phyloP scores from a whole-genome alignment of 805 yeast genomes.

The Ogataea nakhonphanomensis region DNA sequence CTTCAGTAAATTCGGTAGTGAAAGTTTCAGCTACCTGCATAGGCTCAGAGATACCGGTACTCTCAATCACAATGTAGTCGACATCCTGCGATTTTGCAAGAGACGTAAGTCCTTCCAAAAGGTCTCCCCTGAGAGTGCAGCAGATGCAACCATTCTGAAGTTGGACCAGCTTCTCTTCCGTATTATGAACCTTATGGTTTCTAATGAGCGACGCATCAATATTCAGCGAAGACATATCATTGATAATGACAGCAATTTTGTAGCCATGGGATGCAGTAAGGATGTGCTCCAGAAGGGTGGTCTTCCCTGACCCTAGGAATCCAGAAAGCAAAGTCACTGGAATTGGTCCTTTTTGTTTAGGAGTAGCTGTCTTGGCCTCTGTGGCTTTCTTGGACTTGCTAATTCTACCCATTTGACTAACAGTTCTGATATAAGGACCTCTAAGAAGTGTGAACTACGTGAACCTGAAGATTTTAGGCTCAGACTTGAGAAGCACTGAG shows the following conservation, averaged over 20 bases:
- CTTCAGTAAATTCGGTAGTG: slow-evolving; percentile 1
- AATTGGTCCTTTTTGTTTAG: slow-evolving; percentile 1
- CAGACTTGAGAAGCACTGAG: background rate
- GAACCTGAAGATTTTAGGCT: background rate
- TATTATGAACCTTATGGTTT: slow-evolving; percentile 1
- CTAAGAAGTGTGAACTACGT: slow-evolving; percentile 1
- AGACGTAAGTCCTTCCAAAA: slow-evolving; percentile 1
- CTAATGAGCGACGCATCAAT: slow-evolving; percentile 1
- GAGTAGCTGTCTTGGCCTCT: background rate
- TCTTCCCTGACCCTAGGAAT: slow-evolving; percentile 1
- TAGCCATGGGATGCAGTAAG: slow-evolving; percentile 1
- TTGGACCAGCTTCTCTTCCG: slow-evolving; percentile 2
- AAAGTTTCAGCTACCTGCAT: slow-evolving; percentile 1
- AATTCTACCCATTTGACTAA: slow-evolving; percentile 1
- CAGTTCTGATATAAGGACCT: slow-evolving; percentile 1
- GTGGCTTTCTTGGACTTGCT: slow-evolving; percentile 1
- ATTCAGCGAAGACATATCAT: slow-evolving; percentile 1
- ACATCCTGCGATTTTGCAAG: slow-evolving; percentile 2
- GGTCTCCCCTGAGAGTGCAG: slow-evolving; percentile 2
- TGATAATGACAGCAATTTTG: slow-evolving; percentile 1
- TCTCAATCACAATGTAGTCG: slow-evolving; percentile 1
- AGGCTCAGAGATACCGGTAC: slow-evolving; percentile 2
- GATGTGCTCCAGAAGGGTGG: slow-evolving; percentile 1
- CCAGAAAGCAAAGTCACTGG: slow-evolving; percentile 2
- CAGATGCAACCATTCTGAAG: slow-evolving; percentile 2